These are phyloP conservation scores for Flueggea neowawraea DNA, from an alignment of 441 rosid species.

Conservation along the genomic window DNA sequence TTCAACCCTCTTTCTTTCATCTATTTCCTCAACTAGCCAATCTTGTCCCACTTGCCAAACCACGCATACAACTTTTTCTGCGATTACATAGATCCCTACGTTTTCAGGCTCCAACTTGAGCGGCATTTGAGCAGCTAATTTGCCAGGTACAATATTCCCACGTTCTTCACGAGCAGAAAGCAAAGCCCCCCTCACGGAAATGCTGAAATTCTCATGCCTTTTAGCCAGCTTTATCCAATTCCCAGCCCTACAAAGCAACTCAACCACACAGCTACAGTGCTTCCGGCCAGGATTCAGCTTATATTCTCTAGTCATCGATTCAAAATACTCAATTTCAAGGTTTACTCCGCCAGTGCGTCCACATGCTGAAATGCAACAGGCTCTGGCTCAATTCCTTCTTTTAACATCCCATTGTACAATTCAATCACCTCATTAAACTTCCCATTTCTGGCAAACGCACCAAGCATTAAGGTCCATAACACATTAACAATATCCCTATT, in stretches of 20 bases:
- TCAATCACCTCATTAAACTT: no score
- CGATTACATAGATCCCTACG: constrained; percentile 39
- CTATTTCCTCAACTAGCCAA: background rate
- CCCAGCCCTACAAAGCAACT: constrained; percentile 54
- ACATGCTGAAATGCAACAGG: no score
- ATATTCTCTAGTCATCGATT: constrained; percentile 33
- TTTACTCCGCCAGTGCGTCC: constrained; percentile 20
- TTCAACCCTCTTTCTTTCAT: no score
- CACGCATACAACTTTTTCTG: constrained; percentile 53
- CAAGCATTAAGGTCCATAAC: no score
- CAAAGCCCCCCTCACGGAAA: constrained; percentile 57
- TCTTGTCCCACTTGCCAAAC: constrained; percentile 53
- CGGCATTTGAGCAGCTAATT: constrained; percentile 47
- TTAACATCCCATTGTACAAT: no score
- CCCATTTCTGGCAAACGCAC: no score
- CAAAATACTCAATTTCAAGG: constrained; percentile 46
- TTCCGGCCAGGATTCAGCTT: constrained; percentile 36
- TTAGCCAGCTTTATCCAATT: constrained; percentile 38
- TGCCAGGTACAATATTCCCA: constrained; percentile 42
- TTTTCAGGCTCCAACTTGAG: constrained; percentile 51
- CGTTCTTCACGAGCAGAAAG: constrained; percentile 39
- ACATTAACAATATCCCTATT: no score
- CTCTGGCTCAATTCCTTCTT: no score
- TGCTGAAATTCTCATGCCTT: constrained; percentile 24
- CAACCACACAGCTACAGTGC: constrained; percentile 55